Percentiles rank a stretch among this genome's conserved stretches.
Conservation (phyloP, 75 land plant species). For the Pseudotsuga menziesii region DNA sequence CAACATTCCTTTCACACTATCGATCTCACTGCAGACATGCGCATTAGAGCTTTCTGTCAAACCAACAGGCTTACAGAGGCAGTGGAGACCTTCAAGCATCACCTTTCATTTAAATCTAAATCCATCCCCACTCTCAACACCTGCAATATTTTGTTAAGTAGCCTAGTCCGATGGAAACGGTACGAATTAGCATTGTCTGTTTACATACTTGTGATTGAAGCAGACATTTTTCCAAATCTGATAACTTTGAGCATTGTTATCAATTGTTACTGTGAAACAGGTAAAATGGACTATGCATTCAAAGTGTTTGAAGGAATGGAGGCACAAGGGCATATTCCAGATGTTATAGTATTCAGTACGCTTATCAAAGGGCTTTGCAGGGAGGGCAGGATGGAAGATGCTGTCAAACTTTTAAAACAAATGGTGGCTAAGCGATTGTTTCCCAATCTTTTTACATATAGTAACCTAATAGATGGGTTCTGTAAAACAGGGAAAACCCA, state of each 20-base stretch:
- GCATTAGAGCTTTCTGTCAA: no score
- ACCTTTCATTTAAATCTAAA: no score
- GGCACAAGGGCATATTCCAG: conserved; percentile 6
- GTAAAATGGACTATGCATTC: conserved; percentile 1
- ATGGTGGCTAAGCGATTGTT: conserved; percentile 11
- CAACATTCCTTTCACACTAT: no score
- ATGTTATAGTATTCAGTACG: conserved; percentile 22
- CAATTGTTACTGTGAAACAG: conserved; percentile 11
- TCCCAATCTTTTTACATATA: conserved; percentile 15
- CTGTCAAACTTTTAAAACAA: neutral
- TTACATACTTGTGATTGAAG: no score
- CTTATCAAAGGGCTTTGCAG: conserved; percentile 20
- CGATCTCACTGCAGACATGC: no score
- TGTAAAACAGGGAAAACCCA: conserved; percentile 8
- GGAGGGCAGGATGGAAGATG: neutral
- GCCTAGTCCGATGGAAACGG: no score
- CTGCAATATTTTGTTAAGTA: no score
- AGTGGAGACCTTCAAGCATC: no score
- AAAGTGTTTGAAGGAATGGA: conserved; percentile 14
- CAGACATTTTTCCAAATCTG: no score
- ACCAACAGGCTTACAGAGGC: no score
- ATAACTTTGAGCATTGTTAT: conserved; percentile 13
- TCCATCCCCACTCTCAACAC: no score
- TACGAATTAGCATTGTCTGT: no score
- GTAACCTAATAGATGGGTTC: conserved; percentile 11